Base-by-base conservation (phyloP, 495 filamentous ascomycete genomes). In the Penicillium canescens region DNA sequence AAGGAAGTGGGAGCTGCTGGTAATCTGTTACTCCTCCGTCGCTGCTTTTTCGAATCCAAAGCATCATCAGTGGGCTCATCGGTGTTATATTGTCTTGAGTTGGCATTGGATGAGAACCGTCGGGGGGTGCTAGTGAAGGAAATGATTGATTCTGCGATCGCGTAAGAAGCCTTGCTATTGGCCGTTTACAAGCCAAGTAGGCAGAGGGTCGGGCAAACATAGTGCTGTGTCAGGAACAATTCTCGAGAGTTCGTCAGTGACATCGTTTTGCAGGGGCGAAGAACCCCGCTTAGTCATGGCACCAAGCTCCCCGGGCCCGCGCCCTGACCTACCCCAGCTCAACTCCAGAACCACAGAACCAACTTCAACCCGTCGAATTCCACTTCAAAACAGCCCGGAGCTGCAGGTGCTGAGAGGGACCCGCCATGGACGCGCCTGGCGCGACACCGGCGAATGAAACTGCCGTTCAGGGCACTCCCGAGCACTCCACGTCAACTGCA, bases 1-100 rank as follows among this genome's bases (percentile, higher is more conserved):
- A 85, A 54, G 9, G 82, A 85, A 7, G 77, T 81, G 13, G 79
- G 75, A 7, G 77, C 78, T 41, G 81, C 76, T 5, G 80, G 75
- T 9, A 68, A 67, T 53, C 81, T 70, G 13, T 61, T 55, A 28
- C 66, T 56, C 50, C 80, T 77, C 51, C 73, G 69, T 47, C 76
- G 79, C 55, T 74, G 71, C 12, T 70, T 68, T 47, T 74, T 67
- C 10, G 60, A 55, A 18, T 72, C 66, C 31, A 55, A 50, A 33
- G 37, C 13, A 0, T 28, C 23, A 12, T 65, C 66, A 13, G 60
- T 45, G n/a, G 52, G 49, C 46, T 47, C 40, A 54, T 70, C 49
- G 14, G 48, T 57, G 40, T 41, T 53, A n/a, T 46, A 57, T 50
- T 78, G 74, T 46, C 62, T 63, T 5, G 76, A 56, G 33, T 61